Evolutionary conservation across 2,329 filamentous ascomycete genomes (phyloP), one percentile per base, ranked within the genome.

Genomic region (Trichophyton rubrum): DNA sequence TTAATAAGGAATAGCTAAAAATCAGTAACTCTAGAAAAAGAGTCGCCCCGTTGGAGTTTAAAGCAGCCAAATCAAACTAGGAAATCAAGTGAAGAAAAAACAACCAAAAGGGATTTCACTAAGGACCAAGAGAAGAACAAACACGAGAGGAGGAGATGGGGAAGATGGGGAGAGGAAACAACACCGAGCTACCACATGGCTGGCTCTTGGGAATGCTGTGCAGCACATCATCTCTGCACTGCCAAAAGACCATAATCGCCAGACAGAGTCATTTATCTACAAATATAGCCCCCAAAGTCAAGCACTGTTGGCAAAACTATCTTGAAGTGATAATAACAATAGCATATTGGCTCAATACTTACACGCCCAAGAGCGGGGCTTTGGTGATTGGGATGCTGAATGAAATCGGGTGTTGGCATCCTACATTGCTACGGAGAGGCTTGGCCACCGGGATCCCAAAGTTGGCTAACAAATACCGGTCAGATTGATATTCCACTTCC

Each of bases 281-380:
- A 47, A 22, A 47, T 9, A 17, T 17, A 47, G 24, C 8, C 47
- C 9, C 20, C 20, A 7, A 30, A 30, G 24, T 11, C 20, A 24
- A 20, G 47, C 20, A 51, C 47, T 22, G 9, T 51, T 30, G 11
- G 20, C 47, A 13, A 51, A 24, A 22, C 47, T 22, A 17, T 27
- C 33, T 45, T 30, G 11, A 41, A 58, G 6, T 30, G 56, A 41
- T 45, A 45, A 40, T 58, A 24, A 17, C 4, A 20, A 8, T 24
- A 30, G n/a, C 60, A 66, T 30, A 64, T 60, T 20, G 49, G 55
- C 66, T 56, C 20, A 3, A 47, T 20, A 15, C 43, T 47, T 20
- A 47, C 38, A 47, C 43, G 17, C 20, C 20, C 43, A 47, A 47
- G n/a, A 47, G 43, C 20, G 43, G 43, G 9, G 47, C 47, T 13